phyloP scores from a whole-genome alignment of 805 yeast genomes.

The Lachancea waltii region DNA sequence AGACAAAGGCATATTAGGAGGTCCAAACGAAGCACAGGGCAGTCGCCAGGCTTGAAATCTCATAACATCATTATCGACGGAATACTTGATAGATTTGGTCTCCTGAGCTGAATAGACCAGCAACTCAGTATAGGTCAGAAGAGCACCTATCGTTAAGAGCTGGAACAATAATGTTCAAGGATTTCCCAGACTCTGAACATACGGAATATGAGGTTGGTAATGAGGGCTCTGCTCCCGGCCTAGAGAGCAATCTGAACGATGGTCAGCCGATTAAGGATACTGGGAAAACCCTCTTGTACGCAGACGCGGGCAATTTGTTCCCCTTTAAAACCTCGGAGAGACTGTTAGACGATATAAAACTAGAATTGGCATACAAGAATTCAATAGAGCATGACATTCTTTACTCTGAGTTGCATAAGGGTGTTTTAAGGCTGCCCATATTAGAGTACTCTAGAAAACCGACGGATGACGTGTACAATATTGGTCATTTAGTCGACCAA shows the following conservation, averaged over 20 bases:
- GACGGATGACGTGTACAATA: constrained; percentile 15
- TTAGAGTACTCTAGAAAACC: constrained; percentile 30
- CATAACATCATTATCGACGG: too few relatives aligned
- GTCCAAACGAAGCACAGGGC: too few relatives aligned
- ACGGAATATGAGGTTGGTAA: not conserved
- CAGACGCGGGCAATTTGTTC: constrained; percentile 13
- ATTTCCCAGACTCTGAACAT: not conserved
- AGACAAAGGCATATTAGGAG: too few relatives aligned
- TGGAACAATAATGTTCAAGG: not conserved
- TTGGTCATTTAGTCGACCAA: constrained; percentile 29
- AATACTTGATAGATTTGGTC: not conserved
- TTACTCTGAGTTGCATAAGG: constrained; percentile 13
- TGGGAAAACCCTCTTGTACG: constrained; percentile 26
- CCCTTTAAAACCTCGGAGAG: constrained; percentile 62
- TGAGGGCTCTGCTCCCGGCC: not conserved
- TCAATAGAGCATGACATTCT: constrained; percentile 10
- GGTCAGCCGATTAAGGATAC: constrained; percentile 13
- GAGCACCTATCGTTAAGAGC: not conserved
- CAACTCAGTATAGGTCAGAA: not conserved
- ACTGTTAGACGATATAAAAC: constrained; percentile 55
- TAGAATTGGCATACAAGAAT: constrained; percentile 34
- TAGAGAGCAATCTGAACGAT: not conserved
- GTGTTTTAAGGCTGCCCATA: constrained; percentile 29
- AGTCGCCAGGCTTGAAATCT: too few relatives aligned
- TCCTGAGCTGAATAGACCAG: too few relatives aligned